A percentile compares a stretch with the other conserved stretches of the same genome.
Conservation (phyloP, 805 yeast genomes). For the Helenozyma baotianmanensis region DNA sequence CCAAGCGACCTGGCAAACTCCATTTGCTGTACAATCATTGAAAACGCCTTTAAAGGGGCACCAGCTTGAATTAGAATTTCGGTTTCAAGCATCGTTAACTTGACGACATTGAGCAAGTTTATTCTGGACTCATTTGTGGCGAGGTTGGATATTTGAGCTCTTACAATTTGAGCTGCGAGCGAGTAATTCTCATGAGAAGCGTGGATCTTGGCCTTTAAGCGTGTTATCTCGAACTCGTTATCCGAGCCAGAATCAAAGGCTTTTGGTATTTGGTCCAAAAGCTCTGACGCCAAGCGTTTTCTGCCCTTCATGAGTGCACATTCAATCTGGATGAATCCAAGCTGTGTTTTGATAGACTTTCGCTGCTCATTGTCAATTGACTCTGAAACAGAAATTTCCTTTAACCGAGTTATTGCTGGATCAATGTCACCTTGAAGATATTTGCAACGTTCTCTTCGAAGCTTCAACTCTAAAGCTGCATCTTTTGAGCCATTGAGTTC, state of each 20-base stretch:
- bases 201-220: conserved; percentile 6
- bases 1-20: conserved; percentile 45
- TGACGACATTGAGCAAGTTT: conserved; percentile 42
- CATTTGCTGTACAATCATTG: conserved; percentile 46
- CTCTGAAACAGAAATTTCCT: too few species aligned
- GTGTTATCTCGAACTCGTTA: conserved; percentile 2
- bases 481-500: conserved; percentile 16
- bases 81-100: conserved; percentile 45
- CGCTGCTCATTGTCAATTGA: conserved; percentile 30
- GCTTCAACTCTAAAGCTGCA: conserved; percentile 17
- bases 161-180: conserved; percentile 16
- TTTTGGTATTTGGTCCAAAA: conserved; percentile 30
- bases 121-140: conserved; percentile 3
- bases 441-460: conserved; percentile 34
- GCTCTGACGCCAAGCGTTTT: conserved; percentile 26
- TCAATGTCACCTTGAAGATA: too few species aligned
- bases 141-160: conserved; percentile 1
- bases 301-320: conserved; percentile 37
- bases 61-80: conserved; percentile 39
- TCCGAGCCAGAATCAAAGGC: conserved; percentile 8
- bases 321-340: conserved; percentile 35
- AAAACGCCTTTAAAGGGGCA: conserved; percentile 46
- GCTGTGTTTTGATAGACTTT: conserved; percentile 38
- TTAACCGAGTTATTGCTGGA: background rate
- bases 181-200: conserved; percentile 23